Conservation (phyloP, 345 rosid genomes). For the Trapa bicornis region DNA sequence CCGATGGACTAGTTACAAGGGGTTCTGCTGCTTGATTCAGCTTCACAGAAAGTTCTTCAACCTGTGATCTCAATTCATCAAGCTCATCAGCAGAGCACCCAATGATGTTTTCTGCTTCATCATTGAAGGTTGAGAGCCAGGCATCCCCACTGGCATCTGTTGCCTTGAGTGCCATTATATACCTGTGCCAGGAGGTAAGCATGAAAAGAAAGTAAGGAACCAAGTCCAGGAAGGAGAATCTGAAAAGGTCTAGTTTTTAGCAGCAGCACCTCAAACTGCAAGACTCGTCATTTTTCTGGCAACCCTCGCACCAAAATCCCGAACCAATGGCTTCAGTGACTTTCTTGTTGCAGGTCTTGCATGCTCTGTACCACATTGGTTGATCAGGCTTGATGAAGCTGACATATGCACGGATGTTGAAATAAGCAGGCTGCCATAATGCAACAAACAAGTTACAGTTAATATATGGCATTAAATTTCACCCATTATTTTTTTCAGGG, state of each 20-base stretch:
- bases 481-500: neutral
- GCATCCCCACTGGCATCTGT: slow-evolving; percentile 73
- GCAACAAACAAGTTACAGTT: neutral
- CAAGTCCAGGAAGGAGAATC: neutral
- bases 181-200: slow-evolving; percentile 23
- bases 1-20: neutral
- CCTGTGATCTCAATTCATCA: slow-evolving; percentile 55
- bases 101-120: slow-evolving; percentile 61
- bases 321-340: slow-evolving; percentile 77
- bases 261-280: slow-evolving; percentile 50
- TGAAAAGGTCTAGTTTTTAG: neutral
- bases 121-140: slow-evolving; percentile 68
- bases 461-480: neutral
- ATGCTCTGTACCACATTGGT: slow-evolving; percentile 91
- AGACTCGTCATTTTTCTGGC: slow-evolving; percentile 77
- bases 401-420: slow-evolving; percentile 50
- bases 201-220: neutral
- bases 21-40: neutral
- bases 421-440: slow-evolving; percentile 49
- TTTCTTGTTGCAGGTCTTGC: slow-evolving; percentile 90
- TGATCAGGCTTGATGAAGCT: slow-evolving; percentile 84
- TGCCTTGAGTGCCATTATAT: slow-evolving; percentile 57
- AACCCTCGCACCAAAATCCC: slow-evolving; percentile 96
- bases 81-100: slow-evolving; percentile 86
- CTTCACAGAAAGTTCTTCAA: slow-evolving; percentile 8